Evolutionary conservation across 1,139 yeast species (phyloP).

Genomic region (Sporopachydermia cereana): DNA sequence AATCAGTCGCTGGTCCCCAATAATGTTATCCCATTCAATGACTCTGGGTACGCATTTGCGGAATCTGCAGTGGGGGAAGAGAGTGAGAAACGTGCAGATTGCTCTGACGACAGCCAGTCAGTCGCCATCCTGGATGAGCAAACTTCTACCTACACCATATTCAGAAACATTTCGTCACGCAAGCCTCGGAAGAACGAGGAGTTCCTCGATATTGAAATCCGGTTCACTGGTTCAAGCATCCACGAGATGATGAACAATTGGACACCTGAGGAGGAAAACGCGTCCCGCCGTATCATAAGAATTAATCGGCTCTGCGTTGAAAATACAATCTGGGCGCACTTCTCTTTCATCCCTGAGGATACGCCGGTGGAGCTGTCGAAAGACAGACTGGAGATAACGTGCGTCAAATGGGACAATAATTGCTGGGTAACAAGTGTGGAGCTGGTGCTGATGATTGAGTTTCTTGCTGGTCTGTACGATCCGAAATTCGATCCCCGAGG

Average conservation of each 20-base stretch:
- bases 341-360: not conserved
- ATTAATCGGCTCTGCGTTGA: not conserved
- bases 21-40: no score
- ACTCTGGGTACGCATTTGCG: no score
- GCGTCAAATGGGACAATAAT: not conserved
- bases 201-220: not conserved
- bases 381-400: slow-evolving; percentile 24
- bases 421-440: slow-evolving; percentile 53
- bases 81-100: no score
- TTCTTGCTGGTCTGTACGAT: slow-evolving; percentile 31
- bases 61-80: no score
- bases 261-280: not conserved
- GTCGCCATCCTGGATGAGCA: no score
- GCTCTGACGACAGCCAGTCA: no score
- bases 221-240: not conserved
- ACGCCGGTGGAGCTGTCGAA: slow-evolving; percentile 9
- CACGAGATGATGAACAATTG: slow-evolving; percentile 1
- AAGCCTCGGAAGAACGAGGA: not conserved
- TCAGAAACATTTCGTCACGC: not conserved
- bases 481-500: not conserved
- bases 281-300: slow-evolving; percentile 1
- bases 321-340: not conserved
- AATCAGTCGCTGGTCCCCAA: no score
- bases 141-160: not conserved
- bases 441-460: slow-evolving; percentile 51